Conservation (phyloP, 2,329 filamentous ascomycete species). For the Aureobasidium mangrovei region DNA sequence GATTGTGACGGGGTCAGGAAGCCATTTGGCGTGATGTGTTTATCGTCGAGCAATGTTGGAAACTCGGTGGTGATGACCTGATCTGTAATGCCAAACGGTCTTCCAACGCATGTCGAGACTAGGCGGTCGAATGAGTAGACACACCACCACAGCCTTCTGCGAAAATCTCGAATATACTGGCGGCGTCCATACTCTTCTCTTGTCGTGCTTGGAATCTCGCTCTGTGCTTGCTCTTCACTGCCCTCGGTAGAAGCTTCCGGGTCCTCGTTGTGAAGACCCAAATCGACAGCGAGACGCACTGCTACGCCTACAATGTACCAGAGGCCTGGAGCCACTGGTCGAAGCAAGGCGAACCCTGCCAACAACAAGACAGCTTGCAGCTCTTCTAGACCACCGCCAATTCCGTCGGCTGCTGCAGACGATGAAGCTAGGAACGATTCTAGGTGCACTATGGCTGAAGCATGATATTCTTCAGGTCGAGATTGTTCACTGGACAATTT, state of each 20-base stretch:
- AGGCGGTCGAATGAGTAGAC: slow-evolving; percentile 92
- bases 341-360: slow-evolving; percentile 81
- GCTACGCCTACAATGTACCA: slow-evolving; percentile 98
- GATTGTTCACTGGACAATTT: slow-evolving; percentile 46
- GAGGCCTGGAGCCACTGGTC: slow-evolving; percentile 83
- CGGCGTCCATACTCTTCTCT: slow-evolving; percentile 56
- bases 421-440: slow-evolving; percentile 67
- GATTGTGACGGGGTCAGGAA: slow-evolving; percentile 54
- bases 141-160: slow-evolving; percentile 90
- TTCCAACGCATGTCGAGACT: slow-evolving; percentile 85
- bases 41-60: slow-evolving; percentile 79
- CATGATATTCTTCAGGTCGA: slow-evolving; percentile 93
- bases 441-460: slow-evolving; percentile 83
- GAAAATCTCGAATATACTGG: slow-evolving; percentile 78
- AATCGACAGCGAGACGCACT: slow-evolving; percentile 78
- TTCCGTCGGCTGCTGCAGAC: slow-evolving; percentile 53
- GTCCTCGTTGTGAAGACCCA: slow-evolving; percentile 86
- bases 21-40: slow-evolving; percentile 73
- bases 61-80: slow-evolving; percentile 94
- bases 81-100: slow-evolving; percentile 92
- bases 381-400: slow-evolving; percentile 84
- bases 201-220: slow-evolving; percentile 31
- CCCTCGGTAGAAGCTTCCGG: slow-evolving; percentile 51
- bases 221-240: slow-evolving; percentile 24
- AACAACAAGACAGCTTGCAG: slow-evolving; percentile 86